These are phyloP conservation scores for Malassezia restricta DNA, from an alignment of 1,284 basidiomycete species.

Conservation along the genomic window DNA sequence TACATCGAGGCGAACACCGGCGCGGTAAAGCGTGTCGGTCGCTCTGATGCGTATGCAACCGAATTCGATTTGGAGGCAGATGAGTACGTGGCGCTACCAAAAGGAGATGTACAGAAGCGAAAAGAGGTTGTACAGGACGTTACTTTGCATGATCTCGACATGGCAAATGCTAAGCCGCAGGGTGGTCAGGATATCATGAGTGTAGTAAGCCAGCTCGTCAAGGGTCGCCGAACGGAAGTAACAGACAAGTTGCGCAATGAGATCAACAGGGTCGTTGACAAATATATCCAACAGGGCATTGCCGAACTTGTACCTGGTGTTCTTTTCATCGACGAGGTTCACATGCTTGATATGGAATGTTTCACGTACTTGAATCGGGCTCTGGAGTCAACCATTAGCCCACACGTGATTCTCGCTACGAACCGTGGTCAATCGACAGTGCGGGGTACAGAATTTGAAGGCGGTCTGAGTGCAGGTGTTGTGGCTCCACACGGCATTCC, in stretches of 20 bases:
- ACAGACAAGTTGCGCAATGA: constrained; percentile 90
- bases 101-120: constrained; percentile 93
- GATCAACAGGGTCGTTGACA: constrained; percentile 96
- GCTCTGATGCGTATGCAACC: constrained; percentile 95
- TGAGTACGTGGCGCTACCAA: constrained; percentile 92
- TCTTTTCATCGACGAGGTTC: constrained; percentile 97
- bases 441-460: constrained; percentile 60
- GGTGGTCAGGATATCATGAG: constrained; percentile 96
- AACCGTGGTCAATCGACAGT: constrained; percentile 86
- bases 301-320: constrained; percentile 96
- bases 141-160: constrained; percentile 87
- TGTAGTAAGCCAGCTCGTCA: constrained; percentile 93
- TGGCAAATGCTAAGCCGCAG: constrained; percentile 87
- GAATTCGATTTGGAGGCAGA: constrained; percentile 96
- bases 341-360: constrained; percentile 99
- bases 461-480: constrained; percentile 56
- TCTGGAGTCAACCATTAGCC: constrained; percentile 87
- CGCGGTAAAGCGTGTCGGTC: constrained; percentile 91
- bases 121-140: constrained; percentile 97
- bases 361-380: constrained; percentile 96
- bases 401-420: constrained; percentile 90
- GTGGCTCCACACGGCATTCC: constrained; percentile 86
- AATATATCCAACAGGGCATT: constrained; percentile 94
- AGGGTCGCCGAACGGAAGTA: constrained; percentile 83
- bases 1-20: constrained; percentile 91